phyloP scores from a whole-genome alignment of 345 rosid genomes.

The Anacardium occidentale region DNA sequence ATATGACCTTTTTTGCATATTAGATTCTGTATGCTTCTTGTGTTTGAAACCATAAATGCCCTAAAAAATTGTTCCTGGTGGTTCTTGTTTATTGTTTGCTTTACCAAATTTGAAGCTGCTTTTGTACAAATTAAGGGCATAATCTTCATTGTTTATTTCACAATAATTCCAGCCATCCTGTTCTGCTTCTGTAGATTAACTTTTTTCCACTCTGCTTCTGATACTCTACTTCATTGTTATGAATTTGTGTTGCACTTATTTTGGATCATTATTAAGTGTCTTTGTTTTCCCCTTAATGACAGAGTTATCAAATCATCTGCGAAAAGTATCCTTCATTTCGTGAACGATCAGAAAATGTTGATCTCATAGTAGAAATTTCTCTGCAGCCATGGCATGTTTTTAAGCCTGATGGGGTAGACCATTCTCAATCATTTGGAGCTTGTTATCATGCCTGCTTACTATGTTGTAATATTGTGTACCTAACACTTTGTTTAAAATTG shows the following conservation, averaged over 20 bases:
- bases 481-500: not conserved
- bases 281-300: constrained; percentile 14
- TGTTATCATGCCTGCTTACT: not conserved
- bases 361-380: constrained; percentile 93
- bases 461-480: not conserved
- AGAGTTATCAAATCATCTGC: constrained; percentile 85
- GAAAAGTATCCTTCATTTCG: constrained; percentile 93
- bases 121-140: not conserved
- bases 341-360: constrained; percentile 93
- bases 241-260: not conserved
- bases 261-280: constrained; percentile 8
- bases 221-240: not conserved
- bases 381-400: constrained; percentile 99
- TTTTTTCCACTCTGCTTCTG: constrained; percentile 5
- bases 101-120: constrained; percentile 7
- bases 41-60: not conserved
- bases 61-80: not conserved
- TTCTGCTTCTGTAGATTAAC: not conserved
- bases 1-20: not conserved
- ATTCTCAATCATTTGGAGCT: not conserved
- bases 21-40: not conserved
- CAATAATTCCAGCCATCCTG: not conserved
- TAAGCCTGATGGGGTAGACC: constrained; percentile 83
- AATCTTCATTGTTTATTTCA: not conserved
- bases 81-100: not conserved